phyloP scores from a whole-genome alignment of 1,139 yeast genomes.

The Hansenula lynferdii region DNA sequence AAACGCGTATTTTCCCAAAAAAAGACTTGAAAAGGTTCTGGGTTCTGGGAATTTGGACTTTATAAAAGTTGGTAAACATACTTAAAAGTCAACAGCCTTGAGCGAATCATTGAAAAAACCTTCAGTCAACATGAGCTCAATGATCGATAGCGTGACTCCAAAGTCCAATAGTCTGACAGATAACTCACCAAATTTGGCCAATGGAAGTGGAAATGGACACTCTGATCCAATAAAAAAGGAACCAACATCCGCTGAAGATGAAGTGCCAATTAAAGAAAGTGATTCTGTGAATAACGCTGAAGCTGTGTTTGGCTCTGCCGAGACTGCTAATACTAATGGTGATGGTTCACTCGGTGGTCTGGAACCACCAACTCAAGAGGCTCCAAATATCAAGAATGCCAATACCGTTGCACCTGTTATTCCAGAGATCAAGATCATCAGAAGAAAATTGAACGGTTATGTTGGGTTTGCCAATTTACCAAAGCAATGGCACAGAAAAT shows the following conservation, averaged over 20 bases:
- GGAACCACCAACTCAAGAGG: constrained; percentile 4
- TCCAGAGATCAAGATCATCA: constrained; percentile 49
- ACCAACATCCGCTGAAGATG: background rate
- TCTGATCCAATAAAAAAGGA: constrained; percentile 1
- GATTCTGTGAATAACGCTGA: background rate
- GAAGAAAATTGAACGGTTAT: constrained; percentile 82
- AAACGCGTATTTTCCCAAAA: constrained; percentile 12
- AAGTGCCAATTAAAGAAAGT: constrained; percentile 1
- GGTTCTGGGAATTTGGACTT: background rate
- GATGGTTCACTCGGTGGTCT: background rate
- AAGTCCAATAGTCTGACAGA: background rate
- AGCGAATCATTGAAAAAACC: no score
- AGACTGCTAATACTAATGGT: background rate
- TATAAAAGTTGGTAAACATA: background rate
- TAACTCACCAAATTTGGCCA: background rate
- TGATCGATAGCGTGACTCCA: constrained; percentile 3
- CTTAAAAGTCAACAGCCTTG: background rate
- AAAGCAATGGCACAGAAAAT: constrained; percentile 97
- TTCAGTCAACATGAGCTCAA: constrained; percentile 1
- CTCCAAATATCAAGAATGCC: constrained; percentile 1
- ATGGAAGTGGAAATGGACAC: constrained; percentile 2
- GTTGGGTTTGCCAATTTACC: constrained; percentile 99
- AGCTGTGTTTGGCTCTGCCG: background rate
- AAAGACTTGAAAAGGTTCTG: no score
- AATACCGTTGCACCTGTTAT: constrained; percentile 13